phyloP scores from a whole-genome alignment of 2,329 filamentous ascomycete species.

The Penicillium verrucosum region DNA sequence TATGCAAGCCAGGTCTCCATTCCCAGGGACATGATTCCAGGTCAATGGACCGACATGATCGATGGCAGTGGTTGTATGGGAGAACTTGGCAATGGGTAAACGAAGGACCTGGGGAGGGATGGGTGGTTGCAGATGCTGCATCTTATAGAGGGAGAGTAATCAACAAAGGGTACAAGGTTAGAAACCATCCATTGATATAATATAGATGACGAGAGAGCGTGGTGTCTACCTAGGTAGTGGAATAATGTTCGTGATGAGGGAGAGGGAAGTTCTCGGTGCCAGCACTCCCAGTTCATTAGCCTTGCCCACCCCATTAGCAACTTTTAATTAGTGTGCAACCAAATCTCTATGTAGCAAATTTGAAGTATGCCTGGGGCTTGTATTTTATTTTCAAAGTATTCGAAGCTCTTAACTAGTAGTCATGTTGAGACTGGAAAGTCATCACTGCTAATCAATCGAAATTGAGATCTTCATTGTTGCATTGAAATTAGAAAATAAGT shows the following conservation, averaged over 20 bases:
- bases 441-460: not conserved
- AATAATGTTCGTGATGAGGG: not conserved
- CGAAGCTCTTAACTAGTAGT: not conserved
- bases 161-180: not conserved
- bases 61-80: conserved; percentile 40
- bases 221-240: not conserved
- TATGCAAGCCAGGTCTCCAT: conserved; percentile 34
- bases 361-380: not conserved
- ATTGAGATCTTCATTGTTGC: not conserved
- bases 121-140: conserved; percentile 2
- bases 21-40: conserved; percentile 45
- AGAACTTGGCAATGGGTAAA: conserved; percentile 43
- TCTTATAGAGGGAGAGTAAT: not conserved
- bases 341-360: too few species aligned
- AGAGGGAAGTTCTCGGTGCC: not conserved
- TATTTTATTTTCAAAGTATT: not conserved
- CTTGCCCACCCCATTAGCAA: not conserved
- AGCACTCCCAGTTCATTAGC: not conserved
- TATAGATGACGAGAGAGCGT: not conserved
- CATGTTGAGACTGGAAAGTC: not conserved
- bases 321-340: not conserved
- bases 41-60: conserved; percentile 39
- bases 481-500: not conserved
- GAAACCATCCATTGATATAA: not conserved
- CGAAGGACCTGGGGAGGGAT: conserved; percentile 19